phyloP scores from a whole-genome alignment of 371 early-diverging fungal species.

The Mortierella sp. region DNA sequence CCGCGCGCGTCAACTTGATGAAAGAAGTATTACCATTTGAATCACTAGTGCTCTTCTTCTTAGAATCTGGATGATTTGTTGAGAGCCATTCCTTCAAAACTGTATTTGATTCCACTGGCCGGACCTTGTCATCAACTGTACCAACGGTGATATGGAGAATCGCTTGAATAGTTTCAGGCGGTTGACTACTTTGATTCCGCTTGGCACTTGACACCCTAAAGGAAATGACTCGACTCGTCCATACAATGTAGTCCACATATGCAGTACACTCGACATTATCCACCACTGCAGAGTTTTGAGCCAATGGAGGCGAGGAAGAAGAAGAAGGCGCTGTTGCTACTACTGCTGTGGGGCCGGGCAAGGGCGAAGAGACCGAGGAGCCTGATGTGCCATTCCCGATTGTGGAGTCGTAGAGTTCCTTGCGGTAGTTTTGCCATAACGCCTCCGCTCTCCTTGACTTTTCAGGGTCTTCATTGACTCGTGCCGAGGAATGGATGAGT shows the following conservation, averaged over 20 bases:
- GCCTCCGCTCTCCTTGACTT: conserved; percentile 24
- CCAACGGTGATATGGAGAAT: conserved; percentile 35
- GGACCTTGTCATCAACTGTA: conserved; percentile 27
- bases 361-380: neutral
- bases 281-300: no score
- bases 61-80: conserved; percentile 5
- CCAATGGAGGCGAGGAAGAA: neutral
- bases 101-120: conserved; percentile 46
- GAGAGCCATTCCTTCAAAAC: conserved; percentile 33
- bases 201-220: conserved; percentile 15
- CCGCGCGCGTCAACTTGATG: conserved; percentile 21
- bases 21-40: conserved; percentile 10
- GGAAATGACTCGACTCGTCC: conserved; percentile 38
- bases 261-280: conserved; percentile 14
- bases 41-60: neutral
- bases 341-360: neutral
- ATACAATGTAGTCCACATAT: conserved; percentile 26
- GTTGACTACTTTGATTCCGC: conserved; percentile 6
- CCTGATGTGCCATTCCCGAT: neutral
- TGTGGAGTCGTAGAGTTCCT: conserved; percentile 11
- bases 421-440: conserved; percentile 32
- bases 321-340: neutral
- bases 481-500: conserved; percentile 48
- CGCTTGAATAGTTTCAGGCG: conserved; percentile 15
- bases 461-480: conserved; percentile 5